These are phyloP conservation scores for Schizonepeta tenuifolia DNA, from an alignment of 257 asterid species.

Conservation along the genomic window DNA sequence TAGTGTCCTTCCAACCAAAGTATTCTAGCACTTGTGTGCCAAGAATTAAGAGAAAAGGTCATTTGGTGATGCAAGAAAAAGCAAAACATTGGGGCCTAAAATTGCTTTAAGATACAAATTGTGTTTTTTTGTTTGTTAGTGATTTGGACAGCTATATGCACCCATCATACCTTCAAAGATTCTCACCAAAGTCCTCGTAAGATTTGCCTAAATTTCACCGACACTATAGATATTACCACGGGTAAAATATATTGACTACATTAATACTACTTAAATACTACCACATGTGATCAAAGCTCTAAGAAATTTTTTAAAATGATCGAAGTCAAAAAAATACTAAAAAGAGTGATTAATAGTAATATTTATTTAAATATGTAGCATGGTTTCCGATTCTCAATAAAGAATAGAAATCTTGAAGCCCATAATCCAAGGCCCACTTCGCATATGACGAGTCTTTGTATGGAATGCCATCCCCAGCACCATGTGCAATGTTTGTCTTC, in stretches of 20 bases:
- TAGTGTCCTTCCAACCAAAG: constrained; percentile 22
- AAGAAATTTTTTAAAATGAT: too few relatives aligned
- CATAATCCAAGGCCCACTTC: constrained; percentile 36
- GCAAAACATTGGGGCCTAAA: constrained; percentile 31
- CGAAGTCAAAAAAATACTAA: not conserved
- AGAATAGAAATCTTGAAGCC: constrained; percentile 15
- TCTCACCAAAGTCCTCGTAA: not conserved
- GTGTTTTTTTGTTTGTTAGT: constrained; percentile 40
- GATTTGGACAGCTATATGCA: constrained; percentile 13
- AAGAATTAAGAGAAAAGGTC: constrained; percentile 30
- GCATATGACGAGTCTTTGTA: constrained; percentile 29
- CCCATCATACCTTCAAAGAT: constrained; percentile 22
- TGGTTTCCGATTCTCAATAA: too few relatives aligned
- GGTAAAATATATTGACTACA: not conserved
- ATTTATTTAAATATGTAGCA: too few relatives aligned
- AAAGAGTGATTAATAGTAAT: too few relatives aligned
- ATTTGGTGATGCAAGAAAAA: constrained; percentile 18
- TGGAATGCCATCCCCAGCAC: not conserved
- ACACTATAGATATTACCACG: not conserved
- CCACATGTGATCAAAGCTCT: too few relatives aligned
- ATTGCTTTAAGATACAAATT: constrained; percentile 28
- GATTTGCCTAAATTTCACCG: not conserved
- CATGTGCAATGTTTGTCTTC: constrained; percentile 34
- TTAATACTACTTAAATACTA: too few relatives aligned
- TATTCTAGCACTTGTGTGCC: constrained; percentile 20